Base-by-base conservation (phyloP, 495 filamentous ascomycete genomes). In the Daldinia caldariorum region DNA sequence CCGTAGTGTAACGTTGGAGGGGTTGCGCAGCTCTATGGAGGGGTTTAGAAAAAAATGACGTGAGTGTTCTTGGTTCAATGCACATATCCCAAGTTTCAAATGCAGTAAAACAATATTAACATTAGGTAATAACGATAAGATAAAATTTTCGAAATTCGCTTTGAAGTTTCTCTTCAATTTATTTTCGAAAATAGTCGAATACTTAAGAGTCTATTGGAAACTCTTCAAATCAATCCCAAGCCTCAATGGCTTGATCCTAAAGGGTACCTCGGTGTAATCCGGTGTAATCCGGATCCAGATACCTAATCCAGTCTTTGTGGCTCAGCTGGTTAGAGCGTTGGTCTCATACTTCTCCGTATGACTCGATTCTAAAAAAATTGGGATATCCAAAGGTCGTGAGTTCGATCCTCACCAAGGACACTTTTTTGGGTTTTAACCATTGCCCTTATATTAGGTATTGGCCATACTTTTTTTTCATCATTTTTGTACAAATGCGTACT, bases 31-130 rank as follows among this genome's bases (percentile, higher is more conserved):
- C 54, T 58, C 49, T 53, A 67, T 72, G 58, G 71, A 76, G 74
- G 74, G 74, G 72, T 41, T 45, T 49, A 65, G 37, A 2, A 10
- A 62, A 62, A 63, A 59, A 70, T 62, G 61, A 70, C 50, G 69
- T 69, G 58, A 12, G 37, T 59, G 29, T 22, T 22, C 13, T 53
- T 16, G 35, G 8, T 38, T 32, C 16, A 37, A 57, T 41, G 32
- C 54, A 10, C 22, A 57, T 55, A 57, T 34, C 29, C 56, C 37
- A 37, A 12, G 35, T 59, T 35, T 54, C 0, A 16, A 39, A 35
- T 45, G 50, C 43, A 29, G 2, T 38, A 12, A 10, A 10, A 37
- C 59, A 50, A 39, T 8, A 35, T 5, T 47, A 34, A 49, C 51
- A 45, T n/a, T n/a, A n/a, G n/a, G n/a, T 34, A 43, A 56, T 38